Evolutionary conservation across 1,139 yeast species (phyloP).

Genomic region (Candida glucosophila): DNA sequence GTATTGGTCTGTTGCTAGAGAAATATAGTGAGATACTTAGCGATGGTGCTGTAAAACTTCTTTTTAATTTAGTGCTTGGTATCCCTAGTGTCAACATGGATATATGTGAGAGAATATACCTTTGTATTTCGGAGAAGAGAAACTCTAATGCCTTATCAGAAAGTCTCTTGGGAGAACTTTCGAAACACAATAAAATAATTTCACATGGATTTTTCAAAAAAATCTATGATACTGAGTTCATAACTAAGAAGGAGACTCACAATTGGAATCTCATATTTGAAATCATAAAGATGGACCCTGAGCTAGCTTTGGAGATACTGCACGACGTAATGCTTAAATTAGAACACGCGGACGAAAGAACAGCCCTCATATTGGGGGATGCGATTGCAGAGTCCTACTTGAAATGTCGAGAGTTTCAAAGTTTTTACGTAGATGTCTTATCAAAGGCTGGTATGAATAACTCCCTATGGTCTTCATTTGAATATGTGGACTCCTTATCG

Average conservation of each 20-base stretch:
- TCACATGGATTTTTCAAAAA: slow-evolving; percentile 36
- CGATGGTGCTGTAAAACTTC: slow-evolving; percentile 9
- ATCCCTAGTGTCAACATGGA: slow-evolving; percentile 18
- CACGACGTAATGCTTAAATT: too few species aligned
- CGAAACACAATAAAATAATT: slow-evolving; percentile 36
- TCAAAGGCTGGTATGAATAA: slow-evolving; percentile 22
- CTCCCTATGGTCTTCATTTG: slow-evolving; percentile 17
- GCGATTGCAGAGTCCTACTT: slow-evolving; percentile 39
- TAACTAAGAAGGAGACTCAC: slow-evolving; percentile 18
- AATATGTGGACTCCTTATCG: slow-evolving; percentile 30
- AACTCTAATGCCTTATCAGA: slow-evolving; percentile 28
- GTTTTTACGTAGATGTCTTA: slow-evolving; percentile 46
- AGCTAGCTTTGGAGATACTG: too few species aligned
- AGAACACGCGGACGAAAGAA: slow-evolving; percentile 4
- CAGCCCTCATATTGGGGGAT: slow-evolving; percentile 18
- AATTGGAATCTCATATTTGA: slow-evolving; percentile 40
- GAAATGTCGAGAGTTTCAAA: slow-evolving; percentile 50
- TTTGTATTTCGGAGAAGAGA: slow-evolving; percentile 18
- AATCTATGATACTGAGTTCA: slow-evolving; percentile 23
- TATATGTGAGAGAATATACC: slow-evolving; percentile 37
- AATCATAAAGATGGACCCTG: slow-evolving; percentile 42
- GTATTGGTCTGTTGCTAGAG: slow-evolving; percentile 12
- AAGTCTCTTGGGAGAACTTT: slow-evolving; percentile 26
- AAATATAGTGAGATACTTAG: slow-evolving; percentile 6
- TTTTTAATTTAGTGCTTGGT: slow-evolving; percentile 20